These are phyloP conservation scores for Leishmania gerbilli DNA, from an alignment of 208 protist species.

Conservation along the genomic window DNA sequence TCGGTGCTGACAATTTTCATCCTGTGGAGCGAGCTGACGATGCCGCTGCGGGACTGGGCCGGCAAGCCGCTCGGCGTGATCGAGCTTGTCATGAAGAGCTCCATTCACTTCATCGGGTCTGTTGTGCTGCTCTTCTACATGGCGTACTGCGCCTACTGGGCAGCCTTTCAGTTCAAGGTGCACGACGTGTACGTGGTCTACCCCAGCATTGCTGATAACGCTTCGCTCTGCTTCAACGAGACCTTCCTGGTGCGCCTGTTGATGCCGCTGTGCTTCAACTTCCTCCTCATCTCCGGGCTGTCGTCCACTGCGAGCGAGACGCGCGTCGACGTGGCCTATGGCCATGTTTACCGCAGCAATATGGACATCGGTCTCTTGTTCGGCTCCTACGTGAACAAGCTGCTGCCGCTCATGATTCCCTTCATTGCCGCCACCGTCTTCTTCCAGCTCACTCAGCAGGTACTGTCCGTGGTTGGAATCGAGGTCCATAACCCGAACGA, in stretches of 20 bases:
- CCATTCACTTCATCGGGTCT: slow-evolving; percentile 74
- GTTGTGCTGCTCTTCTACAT: slow-evolving; percentile 92
- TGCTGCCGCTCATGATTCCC: slow-evolving; percentile 88
- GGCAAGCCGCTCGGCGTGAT: slow-evolving; percentile 66
- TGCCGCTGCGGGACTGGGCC: slow-evolving; percentile 68
- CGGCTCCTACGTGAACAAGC: slow-evolving; percentile 77
- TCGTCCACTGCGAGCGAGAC: slow-evolving; percentile 31
- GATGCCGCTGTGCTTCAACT: slow-evolving; percentile 93
- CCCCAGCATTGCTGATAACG: slow-evolving; percentile 85
- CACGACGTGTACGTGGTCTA: slow-evolving; percentile 92
- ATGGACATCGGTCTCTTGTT: slow-evolving; percentile 88
- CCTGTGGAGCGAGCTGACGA: slow-evolving; percentile 84
- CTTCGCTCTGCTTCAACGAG: slow-evolving; percentile 89
- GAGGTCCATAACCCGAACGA: slow-evolving; percentile 85
- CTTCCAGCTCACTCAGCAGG: slow-evolving; percentile 65
- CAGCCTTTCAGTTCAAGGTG: slow-evolving; percentile 89
- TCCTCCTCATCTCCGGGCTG: slow-evolving; percentile 83
- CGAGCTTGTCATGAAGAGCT: slow-evolving; percentile 72
- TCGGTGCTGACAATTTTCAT: slow-evolving; percentile 76
- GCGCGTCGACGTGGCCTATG: slow-evolving; percentile 81
- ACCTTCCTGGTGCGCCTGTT: slow-evolving; percentile 89
- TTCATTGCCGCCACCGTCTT: slow-evolving; percentile 75
- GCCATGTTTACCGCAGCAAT: slow-evolving; percentile 85
- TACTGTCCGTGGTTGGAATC: slow-evolving; percentile 70
- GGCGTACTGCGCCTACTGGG: slow-evolving; percentile 90